These are phyloP conservation scores for Apostasia shenzhenica DNA, from an alignment of 106 monocot species.

Conservation along the genomic window DNA sequence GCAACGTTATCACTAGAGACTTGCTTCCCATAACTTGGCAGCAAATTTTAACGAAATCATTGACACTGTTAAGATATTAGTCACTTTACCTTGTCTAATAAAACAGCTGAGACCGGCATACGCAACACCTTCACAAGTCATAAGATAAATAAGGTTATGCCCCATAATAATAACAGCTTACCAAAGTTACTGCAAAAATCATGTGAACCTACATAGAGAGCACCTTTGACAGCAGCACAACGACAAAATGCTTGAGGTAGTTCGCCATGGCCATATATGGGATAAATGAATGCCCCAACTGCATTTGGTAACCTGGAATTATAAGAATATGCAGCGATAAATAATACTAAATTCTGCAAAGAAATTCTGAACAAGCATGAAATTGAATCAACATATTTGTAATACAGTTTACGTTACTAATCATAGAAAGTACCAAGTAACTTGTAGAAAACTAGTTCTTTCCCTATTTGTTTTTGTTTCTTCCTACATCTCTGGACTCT, in stretches of 20 bases:
- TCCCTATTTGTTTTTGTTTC: no score
- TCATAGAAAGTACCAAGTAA: no score
- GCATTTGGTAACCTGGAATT: constrained; percentile 81
- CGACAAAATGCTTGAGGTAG: constrained; percentile 98
- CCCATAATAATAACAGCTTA: background rate
- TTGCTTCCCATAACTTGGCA: no score
- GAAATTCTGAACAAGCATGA: background rate
- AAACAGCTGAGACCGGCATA: constrained; percentile 57
- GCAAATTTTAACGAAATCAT: no score
- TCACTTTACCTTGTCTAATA: constrained; percentile 56
- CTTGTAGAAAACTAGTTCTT: no score
- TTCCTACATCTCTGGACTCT: no score
- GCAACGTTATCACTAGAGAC: background rate
- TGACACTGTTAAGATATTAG: background rate
- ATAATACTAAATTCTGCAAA: background rate
- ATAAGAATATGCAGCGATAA: background rate
- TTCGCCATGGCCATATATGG: constrained; percentile 97
- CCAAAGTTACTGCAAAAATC: background rate
- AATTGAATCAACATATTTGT: background rate
- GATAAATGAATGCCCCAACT: constrained; percentile 91
- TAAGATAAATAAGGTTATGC: constrained; percentile 1
- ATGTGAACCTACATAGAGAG: constrained; percentile 76
- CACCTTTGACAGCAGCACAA: constrained; percentile 97
- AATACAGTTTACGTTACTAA: no score
- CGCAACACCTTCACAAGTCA: constrained; percentile 61